These are phyloP conservation scores for Fagopyrum esculentum DNA, from an alignment of 148 eudicot species.

Conservation along the genomic window DNA sequence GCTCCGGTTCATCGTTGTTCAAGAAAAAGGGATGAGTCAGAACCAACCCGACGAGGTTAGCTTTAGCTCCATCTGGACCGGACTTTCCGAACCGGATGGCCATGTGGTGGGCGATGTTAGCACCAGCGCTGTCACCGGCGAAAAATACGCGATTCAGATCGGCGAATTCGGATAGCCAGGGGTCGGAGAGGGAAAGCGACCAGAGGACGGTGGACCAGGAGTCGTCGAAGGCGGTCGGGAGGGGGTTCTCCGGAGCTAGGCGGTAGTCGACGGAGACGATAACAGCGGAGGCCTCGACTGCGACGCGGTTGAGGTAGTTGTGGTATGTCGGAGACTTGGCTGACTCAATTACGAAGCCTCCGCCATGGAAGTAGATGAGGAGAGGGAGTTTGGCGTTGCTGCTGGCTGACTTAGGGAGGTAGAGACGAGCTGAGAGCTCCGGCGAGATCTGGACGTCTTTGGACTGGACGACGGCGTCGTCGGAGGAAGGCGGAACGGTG, in stretches of 20 bases:
- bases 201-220: slow-evolving; percentile 43
- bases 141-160: slow-evolving; percentile 27
- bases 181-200: slow-evolving; percentile 29
- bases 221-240: slow-evolving; percentile 42
- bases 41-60: slow-evolving; percentile 19
- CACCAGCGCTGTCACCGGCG: slow-evolving; percentile 56
- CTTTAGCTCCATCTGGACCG: neutral
- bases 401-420: slow-evolving; percentile 22
- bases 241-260: slow-evolving; percentile 45
- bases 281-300: slow-evolving; percentile 19
- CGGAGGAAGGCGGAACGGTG: slow-evolving; percentile 14
- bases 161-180: slow-evolving; percentile 34
- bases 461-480: slow-evolving; percentile 22
- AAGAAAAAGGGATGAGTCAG: slow-evolving; percentile 38
- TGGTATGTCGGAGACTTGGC: slow-evolving; percentile 19
- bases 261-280: slow-evolving; percentile 42
- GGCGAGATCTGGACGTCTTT: slow-evolving; percentile 28
- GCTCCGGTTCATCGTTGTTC: slow-evolving; percentile 1
- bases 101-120: slow-evolving; percentile 38
- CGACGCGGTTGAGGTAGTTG: slow-evolving; percentile 18
- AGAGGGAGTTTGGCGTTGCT: slow-evolving; percentile 30
- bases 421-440: slow-evolving; percentile 31
- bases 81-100: slow-evolving; percentile 24
- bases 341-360: slow-evolving; percentile 35
- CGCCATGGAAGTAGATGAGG: slow-evolving; percentile 49